phyloP scores from a whole-genome alignment of 306 rosid species.

The Parietaria judaica region DNA sequence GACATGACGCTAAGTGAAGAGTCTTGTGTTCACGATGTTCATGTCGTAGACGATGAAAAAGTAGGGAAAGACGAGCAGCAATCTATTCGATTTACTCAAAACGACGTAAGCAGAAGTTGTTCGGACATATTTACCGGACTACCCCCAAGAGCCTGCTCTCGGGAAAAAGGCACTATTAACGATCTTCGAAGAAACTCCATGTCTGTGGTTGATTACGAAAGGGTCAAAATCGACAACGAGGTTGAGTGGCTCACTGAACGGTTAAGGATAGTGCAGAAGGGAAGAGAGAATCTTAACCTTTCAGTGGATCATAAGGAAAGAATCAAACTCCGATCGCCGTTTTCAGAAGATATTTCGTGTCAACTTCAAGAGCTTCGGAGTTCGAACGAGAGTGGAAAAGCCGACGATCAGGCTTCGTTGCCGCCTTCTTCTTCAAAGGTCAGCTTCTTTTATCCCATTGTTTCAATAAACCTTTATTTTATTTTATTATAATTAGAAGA shows the following conservation, averaged over 20 bases:
- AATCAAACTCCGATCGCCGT: slow-evolving; percentile 28
- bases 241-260: slow-evolving; percentile 46
- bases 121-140: slow-evolving; percentile 21
- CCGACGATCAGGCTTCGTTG: slow-evolving; percentile 27
- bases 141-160: slow-evolving; percentile 20
- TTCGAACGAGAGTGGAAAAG: slow-evolving; percentile 29
- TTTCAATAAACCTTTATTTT: neutral
- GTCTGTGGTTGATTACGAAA: slow-evolving; percentile 43
- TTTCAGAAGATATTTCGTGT: slow-evolving; percentile 30
- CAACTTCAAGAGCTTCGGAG: slow-evolving; percentile 36
- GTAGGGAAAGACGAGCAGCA: slow-evolving; percentile 19
- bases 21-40: slow-evolving; percentile 30
- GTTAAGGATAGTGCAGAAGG: slow-evolving; percentile 35
- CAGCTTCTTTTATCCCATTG: neutral
- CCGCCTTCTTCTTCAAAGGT: slow-evolving; percentile 42
- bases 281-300: slow-evolving; percentile 43
- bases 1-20: slow-evolving; percentile 4
- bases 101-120: slow-evolving; percentile 21
- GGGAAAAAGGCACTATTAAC: slow-evolving; percentile 12
- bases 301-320: slow-evolving; percentile 26
- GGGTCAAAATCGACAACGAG: slow-evolving; percentile 40
- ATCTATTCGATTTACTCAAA: slow-evolving; percentile 6
- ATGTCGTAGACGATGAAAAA: slow-evolving; percentile 25
- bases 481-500: too few species aligned
- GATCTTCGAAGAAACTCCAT: slow-evolving; percentile 36